Conservation (phyloP, 768 basidiomycete species). For the Russula emetica region DNA sequence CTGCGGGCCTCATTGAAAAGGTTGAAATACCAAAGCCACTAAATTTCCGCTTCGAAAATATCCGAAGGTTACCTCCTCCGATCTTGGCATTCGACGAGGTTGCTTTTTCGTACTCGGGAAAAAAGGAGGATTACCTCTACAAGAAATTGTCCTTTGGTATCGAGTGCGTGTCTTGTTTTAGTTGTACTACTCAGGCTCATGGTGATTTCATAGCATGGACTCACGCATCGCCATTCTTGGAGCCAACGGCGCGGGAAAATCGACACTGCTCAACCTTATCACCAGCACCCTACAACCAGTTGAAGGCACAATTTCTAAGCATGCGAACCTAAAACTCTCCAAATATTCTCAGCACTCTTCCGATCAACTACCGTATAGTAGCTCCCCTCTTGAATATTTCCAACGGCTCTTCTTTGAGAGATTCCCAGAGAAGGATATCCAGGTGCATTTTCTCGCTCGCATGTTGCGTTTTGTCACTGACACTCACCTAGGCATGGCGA, state of each 20-base stretch:
- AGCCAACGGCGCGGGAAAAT: conserved; percentile 93
- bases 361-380: conserved; percentile 95
- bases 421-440: conserved; percentile 90
- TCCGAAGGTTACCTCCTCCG: conserved; percentile 89
- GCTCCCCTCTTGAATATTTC: conserved; percentile 90
- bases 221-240: conserved; percentile 94
- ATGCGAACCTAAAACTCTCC: conserved; percentile 85
- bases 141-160: conserved; percentile 92
- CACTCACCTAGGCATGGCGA: conserved; percentile 70
- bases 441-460: conserved; percentile 37
- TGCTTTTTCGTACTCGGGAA: conserved; percentile 93
- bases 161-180: conserved; percentile 55
- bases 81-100: conserved; percentile 95
- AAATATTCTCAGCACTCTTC: conserved; percentile 99
- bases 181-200: conserved; percentile 11
- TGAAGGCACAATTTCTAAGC: conserved; percentile 86
- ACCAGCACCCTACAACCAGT: conserved; percentile 73
- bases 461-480: conserved; percentile 18
- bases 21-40: conserved; percentile 70
- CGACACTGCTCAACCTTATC: conserved; percentile 87
- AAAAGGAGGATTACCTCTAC: conserved; percentile 85
- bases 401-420: conserved; percentile 72
- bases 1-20: conserved; percentile 93
- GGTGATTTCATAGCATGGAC: conserved; percentile 62
- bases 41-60: conserved; percentile 94